Conservation (phyloP, 108 stramenopile species). For the Thalassiosira profunda region DNA sequence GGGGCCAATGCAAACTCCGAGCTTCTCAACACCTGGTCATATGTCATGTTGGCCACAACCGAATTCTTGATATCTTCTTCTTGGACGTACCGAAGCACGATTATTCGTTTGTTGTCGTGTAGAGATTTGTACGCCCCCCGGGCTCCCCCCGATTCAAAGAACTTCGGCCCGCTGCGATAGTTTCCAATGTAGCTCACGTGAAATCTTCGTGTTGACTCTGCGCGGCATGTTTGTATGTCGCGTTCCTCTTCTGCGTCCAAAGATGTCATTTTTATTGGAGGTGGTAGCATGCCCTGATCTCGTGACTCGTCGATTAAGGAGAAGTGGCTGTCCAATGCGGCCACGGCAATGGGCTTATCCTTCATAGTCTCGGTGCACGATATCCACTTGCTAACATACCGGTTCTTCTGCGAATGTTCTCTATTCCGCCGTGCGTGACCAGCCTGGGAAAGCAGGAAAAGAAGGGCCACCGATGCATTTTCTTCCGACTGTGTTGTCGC, state of each 20-base stretch:
- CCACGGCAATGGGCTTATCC: conserved; percentile 5
- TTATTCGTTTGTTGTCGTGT: background rate
- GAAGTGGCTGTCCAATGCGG: background rate
- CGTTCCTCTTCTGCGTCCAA: conserved; percentile 11
- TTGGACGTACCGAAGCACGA: no score
- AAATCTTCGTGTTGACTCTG: background rate
- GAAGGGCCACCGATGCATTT: no score
- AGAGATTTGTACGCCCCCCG: background rate
- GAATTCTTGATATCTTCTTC: no score
- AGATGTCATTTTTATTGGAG: background rate
- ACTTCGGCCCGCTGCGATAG: background rate
- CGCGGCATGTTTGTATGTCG: conserved; percentile 5
- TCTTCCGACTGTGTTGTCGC: no score
- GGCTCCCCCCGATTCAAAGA: background rate
- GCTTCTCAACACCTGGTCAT: no score
- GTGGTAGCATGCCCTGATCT: conserved; percentile 32
- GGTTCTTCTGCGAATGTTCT: no score
- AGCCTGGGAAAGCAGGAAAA: no score
- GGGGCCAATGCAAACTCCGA: no score
- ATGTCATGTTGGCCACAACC: no score
- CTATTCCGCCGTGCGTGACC: no score
- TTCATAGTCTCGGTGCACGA: no score
- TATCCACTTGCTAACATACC: no score
- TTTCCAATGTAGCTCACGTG: conserved; percentile 5
- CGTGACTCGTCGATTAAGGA: background rate